Base-by-base conservation (phyloP, 768 basidiomycete genomes). In the Podaxis sp. region DNA sequence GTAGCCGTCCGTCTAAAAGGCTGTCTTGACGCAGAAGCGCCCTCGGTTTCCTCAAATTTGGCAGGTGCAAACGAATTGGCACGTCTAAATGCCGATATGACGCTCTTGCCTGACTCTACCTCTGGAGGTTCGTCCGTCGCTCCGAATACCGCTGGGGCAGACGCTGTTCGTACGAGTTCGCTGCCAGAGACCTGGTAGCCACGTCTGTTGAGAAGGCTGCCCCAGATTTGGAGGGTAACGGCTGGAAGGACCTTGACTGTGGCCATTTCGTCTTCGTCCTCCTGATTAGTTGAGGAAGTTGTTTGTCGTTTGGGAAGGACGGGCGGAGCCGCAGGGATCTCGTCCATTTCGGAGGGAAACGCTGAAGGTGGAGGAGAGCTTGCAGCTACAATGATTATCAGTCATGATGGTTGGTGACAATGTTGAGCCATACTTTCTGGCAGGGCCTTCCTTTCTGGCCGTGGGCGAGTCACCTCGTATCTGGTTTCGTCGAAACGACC, bases 191-290 rank as follows among this genome's bases (percentile, higher is more conserved):
- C 73, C 65, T 85, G 81, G 71, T 87, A 90, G 9, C 90, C 91
- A 8, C 90, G 82, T 27, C 82, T 76, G 60, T 83, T 80, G 29
- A 93, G 81, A 25, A 93, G 83, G 64, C 81, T 81, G 55, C 83
- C 79, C 91, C 91, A 93, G 7, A 92, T 79, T 62, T 86, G 84
- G 46, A 89, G 77, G 1, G 87, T 88, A 2, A 86, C 79, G 0
- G 79, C 79, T 0, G 87, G 87, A 1, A 85, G 75, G n/a, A 86
- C 85, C 57, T 79, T 83, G 11, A 85, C 76, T 17, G 80, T 72
- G 0, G 82, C 84, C 0, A 82, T 76, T 67, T 87, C 87, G 55
- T 87, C 88, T 53, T 88, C 66, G 55, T 88, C 88, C 47, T 88
- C 66, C 36, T 65, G 41, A 19, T 63, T 59, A 11, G 57, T 47